Base-by-base conservation (phyloP, 2,329 filamentous ascomycete species). In the Didymella sp. region DNA sequence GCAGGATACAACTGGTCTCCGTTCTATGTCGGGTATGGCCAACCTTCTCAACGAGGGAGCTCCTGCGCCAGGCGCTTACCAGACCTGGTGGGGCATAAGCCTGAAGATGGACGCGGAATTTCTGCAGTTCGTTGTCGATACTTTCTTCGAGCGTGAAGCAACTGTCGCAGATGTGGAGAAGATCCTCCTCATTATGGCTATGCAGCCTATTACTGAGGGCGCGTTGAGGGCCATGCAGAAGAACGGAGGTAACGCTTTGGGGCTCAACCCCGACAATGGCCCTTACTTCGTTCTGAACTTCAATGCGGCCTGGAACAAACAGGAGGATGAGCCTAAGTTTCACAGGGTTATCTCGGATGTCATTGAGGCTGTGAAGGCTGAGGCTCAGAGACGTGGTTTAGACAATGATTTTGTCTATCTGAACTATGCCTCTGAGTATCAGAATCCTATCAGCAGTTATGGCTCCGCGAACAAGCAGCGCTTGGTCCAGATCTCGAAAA, bases 401-500 rank as follows among this genome's bases (percentile, higher is more conserved):
- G 56, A 60, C 21, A 60, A 63, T 15, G 51, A 60, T 33, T 63
- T 58, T 22, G 21, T 62, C 2, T 63, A 63, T 33, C 30, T 64
- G 12, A 63, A 63, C n/a, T 63, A 64, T 15, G 62, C 58, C 3
- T 59, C 55, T 40, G 64, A 71, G 56, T 76, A 69, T 47, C 78
- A 82, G 59, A 71, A 78, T 57, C 70, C 76, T 0, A 67, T 81
- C 49, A 60, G 60, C 6, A 70, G 73, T 19, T 82, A 81, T 61
- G 79, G 79, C 0, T 35, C 59, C 31, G 48, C 37, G 25, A 62
- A 58, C 15, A 60, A 58, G n/a, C n/a, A 54, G 11, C 64, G 63
- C 8, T 49, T 81, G 56, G 61, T 64, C 35, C 50, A 57, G 2
- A 62, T 79, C 13, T 70, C 71, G 7, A 61, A 56, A 27, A 73